phyloP scores from a whole-genome alignment of 495 filamentous ascomycete species.

The Tuber melanosporum region DNA sequence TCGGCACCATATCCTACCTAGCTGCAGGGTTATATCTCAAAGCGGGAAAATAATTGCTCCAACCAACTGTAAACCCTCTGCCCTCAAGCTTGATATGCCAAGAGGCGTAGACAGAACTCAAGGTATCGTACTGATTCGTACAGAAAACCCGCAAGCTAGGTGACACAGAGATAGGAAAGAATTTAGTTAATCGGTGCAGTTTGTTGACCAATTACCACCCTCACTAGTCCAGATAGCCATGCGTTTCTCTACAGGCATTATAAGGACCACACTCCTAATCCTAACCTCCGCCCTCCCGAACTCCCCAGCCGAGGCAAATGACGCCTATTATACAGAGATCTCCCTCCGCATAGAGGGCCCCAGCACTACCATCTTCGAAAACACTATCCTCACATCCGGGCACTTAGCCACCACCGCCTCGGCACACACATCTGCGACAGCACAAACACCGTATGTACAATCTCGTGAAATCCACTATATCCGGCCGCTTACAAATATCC shows the following conservation, averaged over 20 bases:
- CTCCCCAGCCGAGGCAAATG: not conserved
- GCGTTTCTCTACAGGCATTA: not conserved
- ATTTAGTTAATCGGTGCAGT: no score
- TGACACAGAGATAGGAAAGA: not conserved
- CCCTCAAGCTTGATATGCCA: not conserved
- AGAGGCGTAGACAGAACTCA: not conserved
- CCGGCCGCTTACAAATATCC: no score
- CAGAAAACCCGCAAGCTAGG: not conserved
- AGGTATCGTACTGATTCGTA: not conserved
- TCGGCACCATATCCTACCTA: not conserved
- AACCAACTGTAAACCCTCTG: not conserved
- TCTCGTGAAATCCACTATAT: no score
- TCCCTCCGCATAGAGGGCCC: slow-evolving; percentile 19
- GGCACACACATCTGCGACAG: slow-evolving; percentile 17
- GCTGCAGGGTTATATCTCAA: not conserved
- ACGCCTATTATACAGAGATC: not conserved
- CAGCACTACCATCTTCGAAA: slow-evolving; percentile 13
- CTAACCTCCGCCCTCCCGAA: not conserved
- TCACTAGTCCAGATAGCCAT: not conserved
- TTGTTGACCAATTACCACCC: not conserved
- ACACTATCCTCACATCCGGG: not conserved
- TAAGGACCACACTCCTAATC: not conserved
- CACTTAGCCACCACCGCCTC: slow-evolving; percentile 5
- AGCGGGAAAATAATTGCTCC: not conserved
- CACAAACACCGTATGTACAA: slow-evolving; percentile 8